phyloP scores from a whole-genome alignment of 495 filamentous ascomycete species.

The Xylaria curta region DNA sequence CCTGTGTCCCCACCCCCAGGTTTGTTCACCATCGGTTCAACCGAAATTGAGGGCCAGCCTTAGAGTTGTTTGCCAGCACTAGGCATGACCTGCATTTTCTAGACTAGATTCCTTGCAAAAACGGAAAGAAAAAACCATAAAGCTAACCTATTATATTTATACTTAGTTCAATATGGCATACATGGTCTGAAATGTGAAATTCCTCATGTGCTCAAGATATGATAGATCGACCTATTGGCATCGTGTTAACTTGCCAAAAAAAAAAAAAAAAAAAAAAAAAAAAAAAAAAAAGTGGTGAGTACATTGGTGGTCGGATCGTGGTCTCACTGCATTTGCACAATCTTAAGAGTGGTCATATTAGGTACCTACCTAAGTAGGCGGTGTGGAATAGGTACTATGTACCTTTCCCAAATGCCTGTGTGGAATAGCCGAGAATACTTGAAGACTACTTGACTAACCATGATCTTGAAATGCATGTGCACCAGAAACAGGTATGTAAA shows the following conservation, averaged over 20 bases:
- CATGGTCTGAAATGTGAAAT: not conserved
- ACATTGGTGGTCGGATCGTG: not conserved
- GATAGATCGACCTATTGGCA: not conserved
- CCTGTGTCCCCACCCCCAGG: not conserved
- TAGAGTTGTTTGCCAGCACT: not conserved
- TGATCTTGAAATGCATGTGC: not conserved
- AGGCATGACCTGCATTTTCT: conserved; percentile 1
- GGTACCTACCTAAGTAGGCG: no score
- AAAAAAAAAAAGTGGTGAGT: not conserved
- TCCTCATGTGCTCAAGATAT: not conserved
- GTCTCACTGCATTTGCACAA: not conserved
- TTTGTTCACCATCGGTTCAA: conserved; percentile 1
- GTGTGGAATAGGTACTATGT: conserved; percentile 1
- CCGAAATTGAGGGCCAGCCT: conserved; percentile 5
- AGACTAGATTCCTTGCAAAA: not conserved
- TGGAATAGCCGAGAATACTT: not conserved
- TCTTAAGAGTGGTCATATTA: not conserved
- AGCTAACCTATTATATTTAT: not conserved
- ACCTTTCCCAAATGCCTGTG: not conserved
- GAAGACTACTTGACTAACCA: not conserved
- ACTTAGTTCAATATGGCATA: not conserved
- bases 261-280: no score
- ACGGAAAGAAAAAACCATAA: not conserved
- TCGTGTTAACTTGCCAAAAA: no score
- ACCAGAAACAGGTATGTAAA: not conserved